Percentiles rank a stretch among this genome's conserved stretches.
These are phyloP conservation scores for Gymnopilus dilepis DNA, from an alignment of 768 basidiomycete genomes.

Conservation along the genomic window DNA sequence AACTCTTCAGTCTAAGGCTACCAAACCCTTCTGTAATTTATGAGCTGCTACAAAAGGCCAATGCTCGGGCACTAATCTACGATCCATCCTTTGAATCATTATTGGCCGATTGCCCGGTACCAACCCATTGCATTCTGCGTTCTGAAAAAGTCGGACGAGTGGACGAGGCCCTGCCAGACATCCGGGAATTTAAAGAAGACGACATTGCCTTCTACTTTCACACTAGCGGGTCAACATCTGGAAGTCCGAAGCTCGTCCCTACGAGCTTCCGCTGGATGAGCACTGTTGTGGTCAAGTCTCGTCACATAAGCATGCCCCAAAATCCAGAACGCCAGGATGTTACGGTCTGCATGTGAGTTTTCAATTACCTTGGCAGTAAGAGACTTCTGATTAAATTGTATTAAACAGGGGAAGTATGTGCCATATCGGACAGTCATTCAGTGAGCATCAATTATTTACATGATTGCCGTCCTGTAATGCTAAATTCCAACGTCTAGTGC, in stretches of 20 bases:
- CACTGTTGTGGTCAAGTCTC: slow-evolving; percentile 64
- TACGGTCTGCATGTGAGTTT: slow-evolving; percentile 71
- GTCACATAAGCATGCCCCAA: slow-evolving; percentile 52
- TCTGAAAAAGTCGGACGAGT: slow-evolving; percentile 43
- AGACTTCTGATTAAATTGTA: slow-evolving; percentile 39
- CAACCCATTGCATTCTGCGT: slow-evolving; percentile 50
- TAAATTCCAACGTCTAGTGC: slow-evolving; percentile 51
- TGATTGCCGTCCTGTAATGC: slow-evolving; percentile 29
- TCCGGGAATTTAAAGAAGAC: slow-evolving; percentile 40
- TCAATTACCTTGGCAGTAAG: slow-evolving; percentile 19
- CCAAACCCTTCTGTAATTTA: slow-evolving; percentile 74
- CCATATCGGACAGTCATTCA: slow-evolving; percentile 79
- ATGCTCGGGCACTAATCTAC: slow-evolving; percentile 67
- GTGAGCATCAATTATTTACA: slow-evolving; percentile 47
- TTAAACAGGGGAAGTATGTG: slow-evolving; percentile 78
- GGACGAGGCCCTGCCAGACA: slow-evolving; percentile 46
- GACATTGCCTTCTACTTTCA: slow-evolving; percentile 75
- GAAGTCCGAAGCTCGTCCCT: slow-evolving; percentile 79
- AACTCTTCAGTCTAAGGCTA: slow-evolving; percentile 78
- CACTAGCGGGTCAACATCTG: slow-evolving; percentile 85
- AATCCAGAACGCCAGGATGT: slow-evolving; percentile 66
- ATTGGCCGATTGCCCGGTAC: slow-evolving; percentile 52
- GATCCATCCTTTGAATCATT: slow-evolving; percentile 59
- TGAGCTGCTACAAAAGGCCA: slow-evolving; percentile 67
- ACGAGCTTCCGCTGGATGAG: slow-evolving; percentile 72